These are phyloP conservation scores for Eutrema japonicum DNA, from an alignment of 345 rosid genomes.

Conservation along the genomic window DNA sequence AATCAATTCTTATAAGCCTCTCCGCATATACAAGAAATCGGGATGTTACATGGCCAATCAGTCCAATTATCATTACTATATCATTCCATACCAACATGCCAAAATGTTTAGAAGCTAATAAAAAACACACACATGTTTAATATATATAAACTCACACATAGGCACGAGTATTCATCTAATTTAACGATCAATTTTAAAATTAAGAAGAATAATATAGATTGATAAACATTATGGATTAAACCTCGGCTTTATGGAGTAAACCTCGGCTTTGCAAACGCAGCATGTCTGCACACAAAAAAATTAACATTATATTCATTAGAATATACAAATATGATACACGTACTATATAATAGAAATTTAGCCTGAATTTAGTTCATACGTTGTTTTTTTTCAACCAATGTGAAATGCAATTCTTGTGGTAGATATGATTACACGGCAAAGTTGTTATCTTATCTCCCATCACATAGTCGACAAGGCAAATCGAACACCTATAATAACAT, in stretches of 20 bases:
- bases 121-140: not conserved
- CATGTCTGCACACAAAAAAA: constrained; percentile 20
- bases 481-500: constrained; percentile 32
- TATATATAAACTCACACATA: not conserved
- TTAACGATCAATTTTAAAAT: not conserved
- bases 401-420: constrained; percentile 40
- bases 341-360: not conserved
- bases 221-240: not conserved
- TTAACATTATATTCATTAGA: not conserved
- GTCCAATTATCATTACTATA: no score
- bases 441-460: constrained; percentile 27
- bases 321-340: not conserved
- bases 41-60: no score
- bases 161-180: not conserved
- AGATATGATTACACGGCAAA: constrained; percentile 36
- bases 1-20: no score
- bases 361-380: constrained; percentile 1
- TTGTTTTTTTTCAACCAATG: constrained; percentile 17
- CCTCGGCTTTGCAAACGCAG: constrained; percentile 40
- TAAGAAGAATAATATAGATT: not conserved
- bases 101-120: not conserved
- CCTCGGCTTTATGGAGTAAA: constrained; percentile 31
- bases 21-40: no score
- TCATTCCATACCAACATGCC: not conserved
- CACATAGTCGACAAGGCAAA: constrained; percentile 22